These are phyloP conservation scores for Juglanconis juglandina DNA, from an alignment of 2,329 filamentous ascomycete genomes.

Conservation along the genomic window DNA sequence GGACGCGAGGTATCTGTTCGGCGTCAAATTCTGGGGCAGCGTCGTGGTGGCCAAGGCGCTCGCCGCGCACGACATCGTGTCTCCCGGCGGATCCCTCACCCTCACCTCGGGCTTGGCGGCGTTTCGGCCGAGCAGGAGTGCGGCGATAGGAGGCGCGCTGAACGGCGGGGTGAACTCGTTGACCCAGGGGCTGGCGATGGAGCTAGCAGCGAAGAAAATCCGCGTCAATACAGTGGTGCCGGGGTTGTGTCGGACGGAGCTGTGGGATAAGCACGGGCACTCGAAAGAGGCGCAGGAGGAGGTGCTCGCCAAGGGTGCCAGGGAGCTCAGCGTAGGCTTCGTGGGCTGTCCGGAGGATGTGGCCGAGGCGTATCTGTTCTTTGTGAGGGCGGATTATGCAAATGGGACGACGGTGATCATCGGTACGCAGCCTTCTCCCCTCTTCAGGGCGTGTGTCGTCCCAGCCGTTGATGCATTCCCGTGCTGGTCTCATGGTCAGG, in stretches of 20 bases:
- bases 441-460: neutral
- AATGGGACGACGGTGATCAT: conserved; percentile 27
- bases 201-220: conserved; percentile 26
- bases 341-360: conserved; percentile 25
- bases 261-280: conserved; percentile 30
- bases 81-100: conserved; percentile 33
- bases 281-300: conserved; percentile 25
- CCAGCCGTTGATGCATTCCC: too few relatives aligned
- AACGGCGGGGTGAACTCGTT: conserved; percentile 28
- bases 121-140: conserved; percentile 33
- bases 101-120: conserved; percentile 35
- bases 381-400: conserved; percentile 26
- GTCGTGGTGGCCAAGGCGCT: conserved; percentile 33
- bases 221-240: conserved; percentile 32
- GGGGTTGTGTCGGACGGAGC: conserved; percentile 29
- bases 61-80: conserved; percentile 34
- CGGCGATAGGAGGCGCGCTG: conserved; percentile 32
- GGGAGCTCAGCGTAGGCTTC: conserved; percentile 26
- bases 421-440: conserved; percentile 16
- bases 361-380: conserved; percentile 29
- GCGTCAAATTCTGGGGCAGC: conserved; percentile 39
- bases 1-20: conserved; percentile 33
- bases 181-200: conserved; percentile 26
- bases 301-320: conserved; percentile 21
- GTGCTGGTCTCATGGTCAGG: too few relatives aligned